phyloP scores from a whole-genome alignment of 2,329 filamentous ascomycete species.

The Xylaria polymorpha region DNA sequence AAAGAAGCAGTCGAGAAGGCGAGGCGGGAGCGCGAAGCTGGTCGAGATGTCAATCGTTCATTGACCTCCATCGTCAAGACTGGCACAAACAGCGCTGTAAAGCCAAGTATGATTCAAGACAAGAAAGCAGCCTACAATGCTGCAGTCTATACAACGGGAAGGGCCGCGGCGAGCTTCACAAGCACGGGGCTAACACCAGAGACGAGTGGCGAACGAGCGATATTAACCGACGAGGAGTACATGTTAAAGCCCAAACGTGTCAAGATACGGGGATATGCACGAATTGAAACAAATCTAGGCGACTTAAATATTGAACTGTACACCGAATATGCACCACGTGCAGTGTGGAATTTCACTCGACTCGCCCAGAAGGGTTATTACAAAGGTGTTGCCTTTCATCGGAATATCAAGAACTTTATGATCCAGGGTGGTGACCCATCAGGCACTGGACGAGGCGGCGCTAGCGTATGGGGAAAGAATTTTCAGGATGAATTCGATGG shows the following conservation, averaged over 20 bases:
- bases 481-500: conserved; percentile 96
- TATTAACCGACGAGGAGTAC: conserved; percentile 93
- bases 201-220: conserved; percentile 85
- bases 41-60: conserved; percentile 67
- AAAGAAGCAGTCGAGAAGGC: conserved; percentile 95
- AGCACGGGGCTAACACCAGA: conserved; percentile 93
- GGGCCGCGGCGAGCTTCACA: conserved; percentile 92
- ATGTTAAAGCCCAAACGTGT: conserved; percentile 92
- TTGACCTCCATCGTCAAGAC: conserved; percentile 58
- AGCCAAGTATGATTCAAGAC: conserved; percentile 63
- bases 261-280: conserved; percentile 89
- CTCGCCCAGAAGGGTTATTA: conserved; percentile 93
- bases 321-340: conserved; percentile 89
- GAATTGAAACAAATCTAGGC: conserved; percentile 87
- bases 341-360: conserved; percentile 96
- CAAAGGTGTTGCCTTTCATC: conserved; percentile 83
- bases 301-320: conserved; percentile 89
- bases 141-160: conserved; percentile 88
- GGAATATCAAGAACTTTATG: conserved; percentile 97
- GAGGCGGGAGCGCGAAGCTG: conserved; percentile 75
- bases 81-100: conserved; percentile 46
- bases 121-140: conserved; percentile 81
- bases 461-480: conserved; percentile 92
- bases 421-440: conserved; percentile 96
- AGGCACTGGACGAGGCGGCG: conserved; percentile 89